These are phyloP conservation scores for Lachnellula hyalina DNA, from an alignment of 2,329 filamentous ascomycete genomes.

Conservation along the genomic window DNA sequence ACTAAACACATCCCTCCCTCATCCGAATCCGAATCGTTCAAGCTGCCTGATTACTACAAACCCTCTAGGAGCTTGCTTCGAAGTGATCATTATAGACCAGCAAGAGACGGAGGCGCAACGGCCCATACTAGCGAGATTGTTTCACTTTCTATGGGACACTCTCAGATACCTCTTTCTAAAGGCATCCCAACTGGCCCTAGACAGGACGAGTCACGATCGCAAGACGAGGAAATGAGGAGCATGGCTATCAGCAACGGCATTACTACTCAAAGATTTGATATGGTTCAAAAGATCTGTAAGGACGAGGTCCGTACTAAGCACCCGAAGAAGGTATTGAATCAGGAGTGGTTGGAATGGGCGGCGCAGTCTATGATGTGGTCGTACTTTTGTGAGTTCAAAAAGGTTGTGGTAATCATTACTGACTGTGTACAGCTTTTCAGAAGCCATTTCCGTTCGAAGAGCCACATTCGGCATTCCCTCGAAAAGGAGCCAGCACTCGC, in stretches of 20 bases:
- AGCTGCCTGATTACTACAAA: not conserved
- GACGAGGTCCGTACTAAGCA: not conserved
- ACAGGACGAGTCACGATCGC: no score
- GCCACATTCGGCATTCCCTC: not conserved
- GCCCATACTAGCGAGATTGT: not conserved
- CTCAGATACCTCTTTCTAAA: not conserved
- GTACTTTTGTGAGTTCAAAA: slow-evolving; percentile 3
- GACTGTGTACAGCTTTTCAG: not conserved
- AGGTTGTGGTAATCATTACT: not conserved
- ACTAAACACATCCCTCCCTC: not conserved
- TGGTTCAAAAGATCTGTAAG: not conserved
- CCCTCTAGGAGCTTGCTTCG: not conserved
- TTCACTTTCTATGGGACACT: not conserved
- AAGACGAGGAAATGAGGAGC: not conserved
- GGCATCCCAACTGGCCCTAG: no score
- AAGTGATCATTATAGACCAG: not conserved
- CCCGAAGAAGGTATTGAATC: not conserved
- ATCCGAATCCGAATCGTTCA: not conserved
- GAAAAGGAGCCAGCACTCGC: not conserved
- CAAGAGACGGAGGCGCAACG: not conserved
- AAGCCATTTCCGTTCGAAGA: not conserved
- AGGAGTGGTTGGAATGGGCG: slow-evolving; percentile 10
- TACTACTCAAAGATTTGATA: not conserved
- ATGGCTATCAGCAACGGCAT: not conserved
- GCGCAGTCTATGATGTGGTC: slow-evolving; percentile 9